Evolutionary conservation across 805 yeast genomes (phyloP).

Genomic region (Cyberlindnera maritima): DNA sequence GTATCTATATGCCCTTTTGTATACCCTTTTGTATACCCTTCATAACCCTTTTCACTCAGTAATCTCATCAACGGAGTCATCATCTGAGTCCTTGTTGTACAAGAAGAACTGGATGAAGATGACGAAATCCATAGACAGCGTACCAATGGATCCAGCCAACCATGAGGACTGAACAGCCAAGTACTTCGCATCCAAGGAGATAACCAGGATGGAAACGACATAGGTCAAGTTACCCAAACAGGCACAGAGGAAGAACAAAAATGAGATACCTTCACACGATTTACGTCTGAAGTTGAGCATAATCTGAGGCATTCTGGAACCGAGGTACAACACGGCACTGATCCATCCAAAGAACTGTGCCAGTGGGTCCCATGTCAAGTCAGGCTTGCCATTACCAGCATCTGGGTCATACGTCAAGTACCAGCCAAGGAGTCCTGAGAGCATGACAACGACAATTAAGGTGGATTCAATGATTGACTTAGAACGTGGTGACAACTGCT

Average conservation of each 20-base stretch:
- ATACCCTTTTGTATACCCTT: too few species aligned
- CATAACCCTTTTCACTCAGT: background rate
- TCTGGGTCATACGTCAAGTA: slow-evolving; percentile 55
- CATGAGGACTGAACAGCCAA: slow-evolving; percentile 83
- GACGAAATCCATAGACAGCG: slow-evolving; percentile 76
- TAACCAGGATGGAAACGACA: slow-evolving; percentile 78
- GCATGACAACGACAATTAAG: slow-evolving; percentile 63
- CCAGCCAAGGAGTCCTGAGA: slow-evolving; percentile 90
- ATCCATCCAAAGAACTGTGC: slow-evolving; percentile 87
- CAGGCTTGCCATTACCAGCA: slow-evolving; percentile 33
- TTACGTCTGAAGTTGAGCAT: slow-evolving; percentile 79
- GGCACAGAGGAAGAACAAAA: slow-evolving; percentile 91
- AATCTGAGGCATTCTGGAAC: slow-evolving; percentile 92
- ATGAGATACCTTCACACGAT: slow-evolving; percentile 93
- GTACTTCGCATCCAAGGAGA: slow-evolving; percentile 67
- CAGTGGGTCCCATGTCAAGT: slow-evolving; percentile 61
- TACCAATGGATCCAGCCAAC: slow-evolving; percentile 90
- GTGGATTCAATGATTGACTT: slow-evolving; percentile 30
- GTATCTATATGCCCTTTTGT: too few species aligned
- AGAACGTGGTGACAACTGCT: slow-evolving; percentile 17
- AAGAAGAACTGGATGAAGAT: slow-evolving; percentile 84
- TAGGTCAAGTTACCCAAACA: slow-evolving; percentile 92
- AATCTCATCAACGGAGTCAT: slow-evolving; percentile 16
- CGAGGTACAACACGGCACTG: slow-evolving; percentile 73
- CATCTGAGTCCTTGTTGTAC: slow-evolving; percentile 40